Conservation (phyloP, 495 filamentous ascomycete species). For the Neurospora discreta region DNA sequence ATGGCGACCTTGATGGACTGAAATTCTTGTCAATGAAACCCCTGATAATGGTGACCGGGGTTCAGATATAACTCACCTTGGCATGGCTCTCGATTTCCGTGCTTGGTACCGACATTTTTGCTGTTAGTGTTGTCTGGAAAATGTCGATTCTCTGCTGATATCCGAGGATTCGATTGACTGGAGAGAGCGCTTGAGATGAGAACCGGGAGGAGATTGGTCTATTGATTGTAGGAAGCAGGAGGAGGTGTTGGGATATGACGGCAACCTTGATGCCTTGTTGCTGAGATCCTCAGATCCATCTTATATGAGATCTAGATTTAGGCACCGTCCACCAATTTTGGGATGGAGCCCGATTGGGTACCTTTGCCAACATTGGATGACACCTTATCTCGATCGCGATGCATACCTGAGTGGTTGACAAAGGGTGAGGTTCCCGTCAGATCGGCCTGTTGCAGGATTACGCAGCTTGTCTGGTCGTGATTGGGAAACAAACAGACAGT, state of each 20-base stretch:
- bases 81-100: neutral
- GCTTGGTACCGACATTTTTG: neutral
- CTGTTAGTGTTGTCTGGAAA: neutral
- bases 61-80: neutral
- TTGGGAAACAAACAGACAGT: neutral
- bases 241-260: neutral
- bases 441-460: neutral
- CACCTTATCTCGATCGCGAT: neutral
- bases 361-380: neutral
- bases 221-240: neutral
- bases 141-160: neutral
- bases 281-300: neutral
- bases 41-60: neutral
- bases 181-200: neutral
- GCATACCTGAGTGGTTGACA: neutral
- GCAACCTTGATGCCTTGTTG: neutral
- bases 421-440: neutral
- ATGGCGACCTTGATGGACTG: constrained; percentile 27
- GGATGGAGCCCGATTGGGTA: neutral
- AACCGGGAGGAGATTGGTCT: neutral
- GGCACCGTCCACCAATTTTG: neutral
- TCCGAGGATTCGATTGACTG: neutral
- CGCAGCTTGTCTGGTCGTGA: neutral
- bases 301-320: neutral
- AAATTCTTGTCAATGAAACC: neutral